These are phyloP conservation scores for Populus deltoides DNA, from an alignment of 345 rosid species.

Conservation along the genomic window DNA sequence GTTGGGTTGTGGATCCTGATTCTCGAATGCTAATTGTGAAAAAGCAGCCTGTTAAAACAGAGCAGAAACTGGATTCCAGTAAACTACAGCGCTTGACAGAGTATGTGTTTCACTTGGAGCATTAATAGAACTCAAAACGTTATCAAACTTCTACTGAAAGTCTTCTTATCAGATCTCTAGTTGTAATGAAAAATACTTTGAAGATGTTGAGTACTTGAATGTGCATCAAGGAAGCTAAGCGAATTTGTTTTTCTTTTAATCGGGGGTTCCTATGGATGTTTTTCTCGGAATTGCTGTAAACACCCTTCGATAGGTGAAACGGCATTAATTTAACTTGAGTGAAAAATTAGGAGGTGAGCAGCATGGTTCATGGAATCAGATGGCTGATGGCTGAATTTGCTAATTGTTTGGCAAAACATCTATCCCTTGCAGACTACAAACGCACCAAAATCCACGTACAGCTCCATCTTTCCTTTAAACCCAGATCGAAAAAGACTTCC, in stretches of 20 bases:
- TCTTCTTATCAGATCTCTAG: neutral
- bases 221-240: neutral
- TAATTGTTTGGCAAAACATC: too few relatives aligned
- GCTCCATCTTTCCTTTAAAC: too few relatives aligned
- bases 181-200: neutral
- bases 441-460: too few relatives aligned
- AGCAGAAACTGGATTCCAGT: slow-evolving; percentile 68
- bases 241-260: neutral
- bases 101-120: slow-evolving; percentile 79
- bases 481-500: too few relatives aligned
- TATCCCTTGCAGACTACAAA: too few relatives aligned
- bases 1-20: slow-evolving; percentile 62
- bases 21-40: slow-evolving; percentile 73
- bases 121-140: slow-evolving; percentile 16
- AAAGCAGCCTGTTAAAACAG: slow-evolving; percentile 49
- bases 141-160: neutral
- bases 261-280: neutral
- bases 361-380: neutral
- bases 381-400: too few relatives aligned
- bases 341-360: too few relatives aligned
- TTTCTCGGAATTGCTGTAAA: neutral
- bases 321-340: neutral
- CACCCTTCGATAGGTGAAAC: neutral
- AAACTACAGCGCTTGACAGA: slow-evolving; percentile 82
- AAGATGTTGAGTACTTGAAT: neutral